A percentile compares a stretch with the other conserved stretches of the same genome.
phyloP scores from a whole-genome alignment of 2,329 filamentous ascomycete genomes.

The Cladophialophora psammophila region DNA sequence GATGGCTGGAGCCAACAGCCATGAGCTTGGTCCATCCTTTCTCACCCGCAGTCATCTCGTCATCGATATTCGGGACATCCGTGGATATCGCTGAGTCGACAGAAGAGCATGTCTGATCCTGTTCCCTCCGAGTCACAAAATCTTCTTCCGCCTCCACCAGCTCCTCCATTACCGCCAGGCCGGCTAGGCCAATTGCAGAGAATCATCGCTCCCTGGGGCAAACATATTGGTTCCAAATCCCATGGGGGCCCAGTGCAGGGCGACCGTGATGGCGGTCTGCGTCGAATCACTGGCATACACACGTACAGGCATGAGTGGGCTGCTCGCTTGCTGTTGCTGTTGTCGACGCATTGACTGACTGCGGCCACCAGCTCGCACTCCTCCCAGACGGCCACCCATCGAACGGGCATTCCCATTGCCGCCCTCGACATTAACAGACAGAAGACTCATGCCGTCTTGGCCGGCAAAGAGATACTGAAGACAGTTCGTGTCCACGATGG shows the following conservation, averaged over 20 bases:
- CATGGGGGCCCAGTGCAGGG: conserved; percentile 35
- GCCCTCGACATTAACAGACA: conserved; percentile 70
- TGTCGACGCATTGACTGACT: conserved; percentile 51
- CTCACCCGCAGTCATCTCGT: conserved; percentile 24
- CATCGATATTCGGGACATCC: conserved; percentile 25
- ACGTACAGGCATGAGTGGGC: conserved; percentile 32
- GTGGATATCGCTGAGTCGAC: conserved; percentile 12
- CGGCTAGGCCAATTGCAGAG: conserved; percentile 39
- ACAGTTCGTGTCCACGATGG: conserved; percentile 66
- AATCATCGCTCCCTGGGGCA: conserved; percentile 40
- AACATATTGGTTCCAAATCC: conserved; percentile 33
- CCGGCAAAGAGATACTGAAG: conserved; percentile 71
- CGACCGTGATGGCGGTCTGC: conserved; percentile 30
- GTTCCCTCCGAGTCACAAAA: conserved; percentile 20
- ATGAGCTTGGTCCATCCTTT: conserved; percentile 19
- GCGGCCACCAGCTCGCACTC: conserved; percentile 22
- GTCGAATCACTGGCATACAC: conserved; percentile 34
- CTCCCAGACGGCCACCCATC: conserved; percentile 64
- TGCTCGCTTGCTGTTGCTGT: conserved; percentile 40
- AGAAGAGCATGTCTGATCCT: conserved; percentile 29
- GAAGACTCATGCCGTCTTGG: conserved; percentile 69
- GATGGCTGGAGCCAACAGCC: conserved; percentile 24
- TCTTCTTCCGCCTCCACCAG: conserved; percentile 43
- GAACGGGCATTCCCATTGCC: conserved; percentile 69
- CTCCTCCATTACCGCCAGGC: conserved; percentile 42